Evolutionary conservation across 176 grass and related monocot genomes (phyloP), one percentile per base, ranked within the genome.

Genomic region (Metroxylon sagu): DNA sequence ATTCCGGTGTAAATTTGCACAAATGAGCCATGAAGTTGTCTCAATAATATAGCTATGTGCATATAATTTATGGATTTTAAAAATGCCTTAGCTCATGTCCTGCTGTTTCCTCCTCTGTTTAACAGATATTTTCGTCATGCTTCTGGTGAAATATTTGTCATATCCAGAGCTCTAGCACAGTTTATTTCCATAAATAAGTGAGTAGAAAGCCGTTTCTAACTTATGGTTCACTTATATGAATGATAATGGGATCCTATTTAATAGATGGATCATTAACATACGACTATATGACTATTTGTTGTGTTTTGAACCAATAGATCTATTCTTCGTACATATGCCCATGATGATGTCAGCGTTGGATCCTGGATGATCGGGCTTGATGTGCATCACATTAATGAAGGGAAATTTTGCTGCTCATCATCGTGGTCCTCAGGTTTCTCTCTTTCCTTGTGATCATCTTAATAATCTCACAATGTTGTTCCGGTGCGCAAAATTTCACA

Each of bases 131-230:
- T 98, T 51, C 84, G 84, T 53, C 93, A 98, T 62, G 87, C 93
- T 64, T 83, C 88, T 81, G 93, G 93, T 75, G 87, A 98, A 85
- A 88, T 89, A 79, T 68, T 98, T 53, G 79, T 98, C 23, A 78
- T 98, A 71, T 98, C 93, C 18, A 90, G 88, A 89, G 84, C 88
- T 31, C 5, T 98, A 56, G 88, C 93, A 76, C 87, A 92, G 52
- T 98, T 98, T 82, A 85, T 98, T 83, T 91, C 93, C 63, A 98
- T 98, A 80, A 92, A 98, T 62, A 98, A 64, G 93, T 98, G 76
- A 65, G 64, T 65, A 72, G 15, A 26, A 19, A 51, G 25, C 1
- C 16, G 12, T 43, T 43, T 43, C 35, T 43, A 14, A 10, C 10
- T 43, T 43, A 2, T 12, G 35, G 8, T 43, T 43, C 35, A 43